Evolutionary conservation across 2,329 filamentous ascomycete species (phyloP), one percentile per base, ranked within the genome.

Genomic region (Alternaria sp.): DNA sequence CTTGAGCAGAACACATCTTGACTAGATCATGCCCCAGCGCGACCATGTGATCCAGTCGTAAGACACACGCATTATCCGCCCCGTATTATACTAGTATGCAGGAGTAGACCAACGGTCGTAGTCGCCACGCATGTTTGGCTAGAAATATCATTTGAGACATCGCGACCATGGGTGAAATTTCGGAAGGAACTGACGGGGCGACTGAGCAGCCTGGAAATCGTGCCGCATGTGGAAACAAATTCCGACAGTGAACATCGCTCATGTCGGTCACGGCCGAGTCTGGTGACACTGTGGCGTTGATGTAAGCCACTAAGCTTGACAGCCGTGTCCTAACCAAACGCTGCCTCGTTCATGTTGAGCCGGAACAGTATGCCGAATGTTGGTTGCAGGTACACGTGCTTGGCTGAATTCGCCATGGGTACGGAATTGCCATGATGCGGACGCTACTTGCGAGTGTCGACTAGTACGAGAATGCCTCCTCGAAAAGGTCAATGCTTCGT

Each of bases 401-500:
- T 56, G 21, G 12, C 18, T 30, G 1, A 44, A 21, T 28, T 47
- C 45, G 37, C 46, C 14, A 47, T 37, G 28, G 45, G 15, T 12
- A 37, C 14, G 21, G 23, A 37, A 44, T 58, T n/a, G 21, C 49
- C 28, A 23, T 37, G 18, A 20, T 18, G 21, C 18, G 3, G 37
- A 26, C 37, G 30, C 37, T 20, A n/a, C 18, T 37, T 18, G n/a
- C 14, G 11, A 46, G 8, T 37, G 21, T 10, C 14, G 14, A 20
- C 53, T 43, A 87, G 84, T 85, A 87, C 23, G 84, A 84, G 79
- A 93, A 93, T 4, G 90, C 88, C 80, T 93, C 90, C 78, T 94
- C 91, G 58, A 90, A 85, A 74, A 93, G 92, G 73, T 93, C 91
- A 61, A 93, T 87, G 63, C 87, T 87, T 55, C 87, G 87, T 53